Percentiles rank a stretch among this genome's conserved stretches.
phyloP scores from a whole-genome alignment of 176 grass and related monocot species.

The Urochloa ruziziensis region DNA sequence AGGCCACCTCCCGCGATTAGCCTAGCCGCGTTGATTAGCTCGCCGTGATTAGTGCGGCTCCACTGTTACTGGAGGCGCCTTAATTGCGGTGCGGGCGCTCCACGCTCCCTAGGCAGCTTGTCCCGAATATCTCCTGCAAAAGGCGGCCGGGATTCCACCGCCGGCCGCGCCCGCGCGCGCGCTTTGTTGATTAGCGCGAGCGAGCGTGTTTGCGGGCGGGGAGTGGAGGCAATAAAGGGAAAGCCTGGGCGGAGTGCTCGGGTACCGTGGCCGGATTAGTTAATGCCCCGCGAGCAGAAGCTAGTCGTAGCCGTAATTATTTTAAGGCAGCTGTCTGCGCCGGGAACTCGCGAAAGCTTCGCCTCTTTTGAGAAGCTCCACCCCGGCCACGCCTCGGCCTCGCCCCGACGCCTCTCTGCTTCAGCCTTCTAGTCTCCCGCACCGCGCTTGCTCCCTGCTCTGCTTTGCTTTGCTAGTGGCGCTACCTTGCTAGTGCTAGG shows the following conservation, averaged over 20 bases:
- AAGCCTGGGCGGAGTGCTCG: conserved; percentile 2
- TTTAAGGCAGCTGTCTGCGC: conserved; percentile 45
- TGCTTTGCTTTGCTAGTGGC: too few species aligned
- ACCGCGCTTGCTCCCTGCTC: conserved; percentile 2
- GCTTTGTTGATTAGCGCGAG: neutral
- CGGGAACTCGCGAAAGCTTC: conserved; percentile 59
- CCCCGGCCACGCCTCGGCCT: conserved; percentile 40
- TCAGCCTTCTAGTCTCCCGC: conserved; percentile 1
- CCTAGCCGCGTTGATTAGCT: neutral
- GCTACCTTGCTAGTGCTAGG: neutral
- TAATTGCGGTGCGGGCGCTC: conserved; percentile 14
- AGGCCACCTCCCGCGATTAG: too few species aligned
- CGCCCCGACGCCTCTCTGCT: neutral
- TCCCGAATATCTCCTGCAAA: neutral
- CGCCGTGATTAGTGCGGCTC: neutral
- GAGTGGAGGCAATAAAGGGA: conserved; percentile 19
- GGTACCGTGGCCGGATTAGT: conserved; percentile 21
- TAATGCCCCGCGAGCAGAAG: conserved; percentile 10
- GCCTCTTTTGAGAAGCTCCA: conserved; percentile 75
- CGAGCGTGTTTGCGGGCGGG: neutral
- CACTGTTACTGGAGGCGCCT: neutral
- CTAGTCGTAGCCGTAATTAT: conserved; percentile 36
- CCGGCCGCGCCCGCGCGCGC: neutral
- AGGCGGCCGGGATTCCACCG: conserved; percentile 15
- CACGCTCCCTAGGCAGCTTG: neutral